Percentiles rank a stretch among this genome's conserved stretches.
These are phyloP conservation scores for Russula vinacea DNA, from an alignment of 768 basidiomycete genomes.

Conservation along the genomic window DNA sequence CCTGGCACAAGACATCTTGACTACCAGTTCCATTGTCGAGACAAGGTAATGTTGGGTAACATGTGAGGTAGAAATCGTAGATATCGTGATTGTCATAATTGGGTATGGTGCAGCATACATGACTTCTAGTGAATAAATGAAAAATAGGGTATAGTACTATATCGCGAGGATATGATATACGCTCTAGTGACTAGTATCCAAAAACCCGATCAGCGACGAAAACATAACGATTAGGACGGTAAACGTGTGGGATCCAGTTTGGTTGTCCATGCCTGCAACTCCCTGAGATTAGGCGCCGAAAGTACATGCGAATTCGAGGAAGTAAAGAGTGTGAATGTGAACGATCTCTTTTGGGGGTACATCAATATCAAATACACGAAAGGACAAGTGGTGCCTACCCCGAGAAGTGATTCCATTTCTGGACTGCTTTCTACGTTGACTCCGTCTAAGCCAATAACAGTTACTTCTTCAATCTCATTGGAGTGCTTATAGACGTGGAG, in stretches of 20 bases:
- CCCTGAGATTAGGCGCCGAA: conserved; percentile 76
- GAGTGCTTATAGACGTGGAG: conserved; percentile 83
- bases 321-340: conserved; percentile 88
- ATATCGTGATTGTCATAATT: conserved; percentile 27
- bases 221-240: conserved; percentile 19
- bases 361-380: conserved; percentile 6
- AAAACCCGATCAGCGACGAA: conserved; percentile 11
- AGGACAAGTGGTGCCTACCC: conserved; percentile 40
- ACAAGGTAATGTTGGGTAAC: neutral
- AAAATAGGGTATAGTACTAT: conserved; percentile 27
- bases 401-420: conserved; percentile 82
- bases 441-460: conserved; percentile 76
- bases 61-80: neutral
- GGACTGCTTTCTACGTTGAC: conserved; percentile 85
- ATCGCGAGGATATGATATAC: conserved; percentile 27
- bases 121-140: conserved; percentile 30
- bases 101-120: conserved; percentile 27
- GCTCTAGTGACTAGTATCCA: conserved; percentile 13
- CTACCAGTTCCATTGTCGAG: neutral
- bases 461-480: conserved; percentile 79
- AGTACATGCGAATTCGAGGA: conserved; percentile 89
- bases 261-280: conserved; percentile 78
- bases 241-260: conserved; percentile 79
- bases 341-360: conserved; percentile 56
- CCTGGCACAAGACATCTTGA: neutral